Conservation (phyloP, 768 basidiomycete species). For the Suillus fuscotomentosus region DNA sequence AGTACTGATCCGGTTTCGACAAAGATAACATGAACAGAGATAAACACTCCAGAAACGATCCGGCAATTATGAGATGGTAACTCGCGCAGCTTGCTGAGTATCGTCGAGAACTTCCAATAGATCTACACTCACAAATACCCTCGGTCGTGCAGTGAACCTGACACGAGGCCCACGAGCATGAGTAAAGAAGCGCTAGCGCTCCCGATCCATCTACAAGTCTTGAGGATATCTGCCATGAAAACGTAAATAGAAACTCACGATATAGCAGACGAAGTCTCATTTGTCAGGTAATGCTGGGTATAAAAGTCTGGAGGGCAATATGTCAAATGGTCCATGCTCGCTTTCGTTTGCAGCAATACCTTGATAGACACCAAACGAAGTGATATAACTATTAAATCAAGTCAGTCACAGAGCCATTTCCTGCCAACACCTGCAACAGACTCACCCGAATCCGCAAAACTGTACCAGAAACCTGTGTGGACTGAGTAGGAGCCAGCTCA, state of each 20-base stretch:
- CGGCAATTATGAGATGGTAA: conserved; percentile 17
- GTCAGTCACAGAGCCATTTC: background rate
- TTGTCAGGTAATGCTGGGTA: background rate
- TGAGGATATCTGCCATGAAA: background rate
- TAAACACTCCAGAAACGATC: conserved; percentile 25
- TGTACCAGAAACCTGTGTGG: background rate
- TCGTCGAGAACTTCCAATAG: background rate
- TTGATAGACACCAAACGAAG: background rate
- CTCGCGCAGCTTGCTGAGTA: background rate
- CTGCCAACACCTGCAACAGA: background rate
- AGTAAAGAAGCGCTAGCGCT: background rate
- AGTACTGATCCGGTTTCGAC: conserved; percentile 31
- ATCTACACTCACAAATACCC: background rate
- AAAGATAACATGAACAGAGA: conserved; percentile 39
- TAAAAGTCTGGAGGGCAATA: background rate
- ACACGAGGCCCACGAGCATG: background rate
- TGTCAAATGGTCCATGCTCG: background rate
- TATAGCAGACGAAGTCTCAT: background rate
- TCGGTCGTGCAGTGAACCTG: background rate
- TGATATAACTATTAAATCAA: background rate
- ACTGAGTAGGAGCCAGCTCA: background rate
- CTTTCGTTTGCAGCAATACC: background rate
- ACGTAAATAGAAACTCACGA: background rate
- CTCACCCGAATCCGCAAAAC: background rate
- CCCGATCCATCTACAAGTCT: background rate